These are phyloP conservation scores for Naegleria lovaniensis DNA, from an alignment of 208 protist species.

Conservation along the genomic window DNA sequence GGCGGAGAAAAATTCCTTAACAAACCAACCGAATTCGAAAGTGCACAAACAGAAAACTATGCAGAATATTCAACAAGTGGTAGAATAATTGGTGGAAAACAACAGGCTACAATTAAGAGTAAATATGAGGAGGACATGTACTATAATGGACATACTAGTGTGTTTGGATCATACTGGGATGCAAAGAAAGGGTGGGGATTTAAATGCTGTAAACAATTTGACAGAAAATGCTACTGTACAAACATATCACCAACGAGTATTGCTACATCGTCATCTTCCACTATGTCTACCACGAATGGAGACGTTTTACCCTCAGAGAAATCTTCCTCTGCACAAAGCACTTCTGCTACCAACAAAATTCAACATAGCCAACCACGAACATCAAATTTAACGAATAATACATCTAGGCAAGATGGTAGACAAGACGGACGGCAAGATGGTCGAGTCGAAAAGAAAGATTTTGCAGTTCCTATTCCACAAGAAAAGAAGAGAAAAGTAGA, in stretches of 20 bases:
- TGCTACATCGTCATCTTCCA: no score
- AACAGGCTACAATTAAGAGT: slow-evolving; percentile 36
- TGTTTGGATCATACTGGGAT: slow-evolving; percentile 65
- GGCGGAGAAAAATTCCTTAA: slow-evolving; percentile 66
- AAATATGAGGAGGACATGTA: slow-evolving; percentile 68
- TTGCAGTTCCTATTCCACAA: not conserved
- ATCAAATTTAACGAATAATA: not conserved
- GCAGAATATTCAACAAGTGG: slow-evolving; percentile 67
- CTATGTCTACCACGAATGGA: no score
- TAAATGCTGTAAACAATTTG: slow-evolving; percentile 54
- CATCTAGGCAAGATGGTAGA: no score
- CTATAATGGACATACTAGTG: slow-evolving; percentile 54
- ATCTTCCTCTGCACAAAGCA: not conserved
- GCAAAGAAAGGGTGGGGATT: slow-evolving; percentile 66
- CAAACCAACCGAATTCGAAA: slow-evolving; percentile 31
- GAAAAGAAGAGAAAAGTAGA: not conserved
- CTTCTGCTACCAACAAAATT: not conserved
- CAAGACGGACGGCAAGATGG: not conserved
- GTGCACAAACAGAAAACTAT: slow-evolving; percentile 67
- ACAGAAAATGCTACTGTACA: not conserved
- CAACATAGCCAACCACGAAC: not conserved
- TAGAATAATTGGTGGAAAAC: slow-evolving; percentile 53
- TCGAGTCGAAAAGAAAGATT: not conserved
- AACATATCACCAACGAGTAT: no score
- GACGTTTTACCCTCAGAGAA: no score